phyloP scores from a whole-genome alignment of 352 stramenopile genomes.

The Pythium aphanidermatum region DNA sequence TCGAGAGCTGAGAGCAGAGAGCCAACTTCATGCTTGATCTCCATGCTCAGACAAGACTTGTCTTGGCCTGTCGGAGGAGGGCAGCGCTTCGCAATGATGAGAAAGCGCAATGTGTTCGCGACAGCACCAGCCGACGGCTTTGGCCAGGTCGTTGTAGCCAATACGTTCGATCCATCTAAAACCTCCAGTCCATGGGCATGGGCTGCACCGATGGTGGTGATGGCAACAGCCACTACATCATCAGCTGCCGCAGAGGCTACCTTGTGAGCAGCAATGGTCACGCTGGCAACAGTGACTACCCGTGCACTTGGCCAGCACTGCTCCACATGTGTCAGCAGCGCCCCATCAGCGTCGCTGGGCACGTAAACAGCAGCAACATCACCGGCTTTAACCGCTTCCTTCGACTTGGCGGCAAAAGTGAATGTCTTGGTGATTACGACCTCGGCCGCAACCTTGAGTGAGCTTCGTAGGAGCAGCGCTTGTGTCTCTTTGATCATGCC shows the following conservation, averaged over 20 bases:
- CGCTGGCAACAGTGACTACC: conserved; percentile 56
- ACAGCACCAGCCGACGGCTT: conserved; percentile 21
- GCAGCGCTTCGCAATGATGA: conserved; percentile 64
- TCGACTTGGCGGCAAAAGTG: conserved; percentile 57
- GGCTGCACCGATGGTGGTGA: conserved; percentile 48
- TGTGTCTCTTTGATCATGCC: conserved; percentile 88
- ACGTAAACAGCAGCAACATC: conserved; percentile 61
- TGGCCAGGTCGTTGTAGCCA: conserved; percentile 37
- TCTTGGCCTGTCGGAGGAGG: conserved; percentile 62
- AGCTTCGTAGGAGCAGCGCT: conserved; percentile 53
- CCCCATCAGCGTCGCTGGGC: conserved; percentile 44
- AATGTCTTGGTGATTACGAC: conserved; percentile 66
- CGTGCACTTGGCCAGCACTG: conserved; percentile 67
- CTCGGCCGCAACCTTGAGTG: conserved; percentile 76
- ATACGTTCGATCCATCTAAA: conserved; percentile 42
- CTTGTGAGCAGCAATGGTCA: conserved; percentile 47
- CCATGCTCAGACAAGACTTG: conserved; percentile 82
- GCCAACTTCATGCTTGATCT: conserved; percentile 84
- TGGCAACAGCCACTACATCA: conserved; percentile 37
- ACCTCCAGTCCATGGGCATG: conserved; percentile 31
- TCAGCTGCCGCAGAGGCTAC: conserved; percentile 14
- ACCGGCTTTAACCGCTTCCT: conserved; percentile 27
- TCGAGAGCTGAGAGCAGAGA: conserved; percentile 71
- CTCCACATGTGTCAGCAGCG: conserved; percentile 52
- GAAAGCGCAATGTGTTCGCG: conserved; percentile 63